These are phyloP conservation scores for Bipolaris zeicola DNA, from an alignment of 2,329 filamentous ascomycete genomes.

Conservation along the genomic window DNA sequence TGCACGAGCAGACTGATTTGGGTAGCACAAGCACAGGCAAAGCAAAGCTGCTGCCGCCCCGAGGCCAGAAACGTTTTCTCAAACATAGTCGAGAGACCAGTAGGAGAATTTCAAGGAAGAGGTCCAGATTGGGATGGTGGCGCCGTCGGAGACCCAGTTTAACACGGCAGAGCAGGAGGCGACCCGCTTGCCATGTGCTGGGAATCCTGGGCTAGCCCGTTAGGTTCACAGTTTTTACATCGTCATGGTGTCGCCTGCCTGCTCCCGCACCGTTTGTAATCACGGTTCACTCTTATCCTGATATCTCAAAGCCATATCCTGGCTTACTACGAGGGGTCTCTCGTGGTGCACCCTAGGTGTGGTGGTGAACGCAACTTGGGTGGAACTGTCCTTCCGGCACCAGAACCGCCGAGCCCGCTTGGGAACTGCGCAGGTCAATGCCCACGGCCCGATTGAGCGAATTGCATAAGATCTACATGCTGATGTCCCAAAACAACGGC, in stretches of 20 bases:
- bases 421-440: background rate
- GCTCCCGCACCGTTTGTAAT: background rate
- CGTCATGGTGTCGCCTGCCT: background rate
- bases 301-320: background rate
- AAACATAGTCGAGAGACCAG: slow-evolving; percentile 4
- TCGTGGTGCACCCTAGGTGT: background rate
- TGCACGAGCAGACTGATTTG: slow-evolving; percentile 4
- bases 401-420: background rate
- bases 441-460: slow-evolving; percentile 9
- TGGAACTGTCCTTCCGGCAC: background rate
- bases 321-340: background rate
- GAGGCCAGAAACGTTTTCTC: slow-evolving; percentile 5
- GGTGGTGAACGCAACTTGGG: background rate
- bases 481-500: background rate
- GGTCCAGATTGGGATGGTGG: background rate
- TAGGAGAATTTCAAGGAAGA: slow-evolving; percentile 8
- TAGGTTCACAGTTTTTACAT: background rate
- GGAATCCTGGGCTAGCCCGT: background rate
- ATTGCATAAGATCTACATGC: background rate
- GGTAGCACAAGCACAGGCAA: background rate
- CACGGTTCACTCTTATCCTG: too few relatives aligned
- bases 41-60: background rate
- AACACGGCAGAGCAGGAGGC: slow-evolving; percentile 8
- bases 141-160: background rate
- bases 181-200: background rate